Conservation (phyloP, 768 basidiomycete species). For the Kwoniella newhampshirensis region DNA sequence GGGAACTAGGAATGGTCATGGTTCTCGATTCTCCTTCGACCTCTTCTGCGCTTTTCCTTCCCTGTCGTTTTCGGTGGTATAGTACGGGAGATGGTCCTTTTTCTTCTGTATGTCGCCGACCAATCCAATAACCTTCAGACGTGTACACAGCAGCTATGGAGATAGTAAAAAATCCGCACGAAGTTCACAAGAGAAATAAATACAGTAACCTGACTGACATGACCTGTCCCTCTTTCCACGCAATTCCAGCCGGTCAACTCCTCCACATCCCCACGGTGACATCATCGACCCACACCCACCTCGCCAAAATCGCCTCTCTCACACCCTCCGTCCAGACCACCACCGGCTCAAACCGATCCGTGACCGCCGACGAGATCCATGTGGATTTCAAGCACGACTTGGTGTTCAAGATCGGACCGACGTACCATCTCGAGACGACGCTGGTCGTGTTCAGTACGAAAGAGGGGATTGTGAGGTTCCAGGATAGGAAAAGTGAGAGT, state of each 20-base stretch:
- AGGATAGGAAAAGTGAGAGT: constrained; percentile 44
- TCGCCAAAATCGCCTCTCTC: constrained; percentile 20
- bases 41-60: constrained; percentile 1
- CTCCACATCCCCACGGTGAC: constrained; percentile 43
- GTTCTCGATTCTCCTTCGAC: too few relatives aligned
- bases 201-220: too few relatives aligned
- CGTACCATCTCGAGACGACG: constrained; percentile 43
- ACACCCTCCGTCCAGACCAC: constrained; percentile 12
- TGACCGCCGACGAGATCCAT: constrained; percentile 30
- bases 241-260: constrained; percentile 50
- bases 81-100: too few relatives aligned
- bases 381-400: constrained; percentile 43
- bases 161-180: too few relatives aligned
- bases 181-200: too few relatives aligned
- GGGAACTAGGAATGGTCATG: too few relatives aligned
- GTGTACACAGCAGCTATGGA: too few relatives aligned
- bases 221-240: too few relatives aligned
- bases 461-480: constrained; percentile 43
- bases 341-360: constrained; percentile 10
- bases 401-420: constrained; percentile 36
- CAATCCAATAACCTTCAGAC: too few relatives aligned
- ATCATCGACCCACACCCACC: constrained; percentile 37
- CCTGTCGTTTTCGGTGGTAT: not conserved
- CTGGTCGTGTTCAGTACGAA: constrained; percentile 34
- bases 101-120: too few relatives aligned